Base-by-base conservation (phyloP, 1,284 basidiomycete species). In the Xerocomus amazonicus region DNA sequence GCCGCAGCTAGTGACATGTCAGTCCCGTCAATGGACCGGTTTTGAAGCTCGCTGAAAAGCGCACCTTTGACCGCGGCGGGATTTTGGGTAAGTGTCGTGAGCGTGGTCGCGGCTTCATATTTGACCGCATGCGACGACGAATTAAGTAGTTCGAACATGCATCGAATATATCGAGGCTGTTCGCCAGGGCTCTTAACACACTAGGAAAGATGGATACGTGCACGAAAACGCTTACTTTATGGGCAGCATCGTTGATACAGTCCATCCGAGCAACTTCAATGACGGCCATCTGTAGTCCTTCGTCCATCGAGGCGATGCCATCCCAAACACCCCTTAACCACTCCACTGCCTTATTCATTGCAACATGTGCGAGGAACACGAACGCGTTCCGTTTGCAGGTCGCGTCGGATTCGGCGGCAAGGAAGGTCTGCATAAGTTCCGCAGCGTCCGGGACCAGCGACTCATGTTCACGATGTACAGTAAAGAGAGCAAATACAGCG, bases 371-470 rank as follows among this genome's bases (percentile, higher is more conserved):
- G 31, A 99, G 83, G 69, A 97, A 93, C 33, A 97, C 90, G 67
- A 99, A 97, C 9, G 97, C 96, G 66, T 99, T 98, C 31, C 96
- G 85, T 68, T 96, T 96, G 76, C 96, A 99, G 9, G 92, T 97
- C 50, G 93, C 86, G 73, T 99, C 97, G 38, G 88, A 88, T 73
- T 97, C 94, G 39, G 94, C 95, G n/a, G 87, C 89, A 43, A 99
- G 85, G 83, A 99, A 99, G 6, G 94, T 96, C 65, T 94, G 86
- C 68, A 99, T 90, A 61, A 99, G 81, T 70, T 99, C 97, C 1
- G 96, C 91, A 1, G 93, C 97, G 65, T 99, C 97, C 28, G 95
- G 93, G 51, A 99, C 92, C 60, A 99, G 87, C 69, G 92, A 79
- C 66, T 98, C 94, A 67, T 94, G 92, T 69, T 91, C 83, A 66